Conservation (phyloP, 73 alveolate genomes). For the Symbiodinium pilosum region DNA sequence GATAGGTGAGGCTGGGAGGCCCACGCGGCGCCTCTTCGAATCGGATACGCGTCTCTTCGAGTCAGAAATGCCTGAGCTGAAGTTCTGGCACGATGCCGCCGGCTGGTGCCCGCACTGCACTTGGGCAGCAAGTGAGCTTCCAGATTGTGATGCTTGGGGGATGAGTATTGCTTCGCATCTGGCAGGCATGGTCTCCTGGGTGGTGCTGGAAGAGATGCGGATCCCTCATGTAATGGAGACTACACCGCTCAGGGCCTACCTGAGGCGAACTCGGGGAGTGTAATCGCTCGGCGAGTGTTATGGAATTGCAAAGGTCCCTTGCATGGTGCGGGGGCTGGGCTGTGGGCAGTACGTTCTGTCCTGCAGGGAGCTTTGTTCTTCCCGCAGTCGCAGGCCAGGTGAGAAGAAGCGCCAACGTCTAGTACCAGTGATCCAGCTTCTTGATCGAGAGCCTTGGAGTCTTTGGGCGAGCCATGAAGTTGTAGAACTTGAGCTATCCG, state of each 20-base stretch:
- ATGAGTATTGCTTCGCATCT: too few relatives aligned
- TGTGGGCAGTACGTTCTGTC: too few relatives aligned
- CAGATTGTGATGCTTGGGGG: too few relatives aligned
- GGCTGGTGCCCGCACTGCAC: conserved; percentile 86
- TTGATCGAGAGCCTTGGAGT: background rate
- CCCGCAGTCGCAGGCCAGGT: conserved; percentile 43
- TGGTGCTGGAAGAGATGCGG: conserved; percentile 52
- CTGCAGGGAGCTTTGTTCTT: too few relatives aligned
- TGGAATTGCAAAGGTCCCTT: too few relatives aligned
- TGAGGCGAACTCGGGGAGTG: background rate
- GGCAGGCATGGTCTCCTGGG: conserved; percentile 51
- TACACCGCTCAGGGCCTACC: conserved; percentile 65
- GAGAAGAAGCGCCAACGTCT: conserved; percentile 73
- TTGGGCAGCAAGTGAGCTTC: background rate
- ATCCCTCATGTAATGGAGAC: conserved; percentile 75
- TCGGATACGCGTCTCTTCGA: conserved; percentile 34
- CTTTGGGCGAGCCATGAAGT: background rate
- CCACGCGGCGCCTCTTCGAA: conserved; percentile 43
- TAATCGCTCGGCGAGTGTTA: too few relatives aligned
- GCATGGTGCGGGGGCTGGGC: too few relatives aligned
- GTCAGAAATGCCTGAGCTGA: conserved; percentile 25
- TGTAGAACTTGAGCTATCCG: background rate
- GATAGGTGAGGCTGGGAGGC: background rate
- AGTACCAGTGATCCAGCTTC: conserved; percentile 64
- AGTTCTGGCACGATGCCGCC: conserved; percentile 88